These are phyloP conservation scores for Aegle marmelos DNA, from an alignment of 345 rosid species.

Conservation along the genomic window DNA sequence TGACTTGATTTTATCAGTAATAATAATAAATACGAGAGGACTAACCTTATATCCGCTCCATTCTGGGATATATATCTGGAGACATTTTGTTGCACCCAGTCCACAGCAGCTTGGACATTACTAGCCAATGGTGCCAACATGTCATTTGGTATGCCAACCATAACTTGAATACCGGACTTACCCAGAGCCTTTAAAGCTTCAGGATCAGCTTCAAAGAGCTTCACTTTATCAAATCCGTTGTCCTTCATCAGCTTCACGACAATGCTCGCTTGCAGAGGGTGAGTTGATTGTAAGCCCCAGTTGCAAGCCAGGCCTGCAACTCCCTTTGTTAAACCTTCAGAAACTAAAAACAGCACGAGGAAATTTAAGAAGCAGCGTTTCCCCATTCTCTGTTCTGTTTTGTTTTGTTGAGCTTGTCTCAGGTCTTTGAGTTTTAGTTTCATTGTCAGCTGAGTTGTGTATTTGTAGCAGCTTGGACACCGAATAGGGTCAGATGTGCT, in stretches of 20 bases:
- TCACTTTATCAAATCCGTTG: slow-evolving; percentile 82
- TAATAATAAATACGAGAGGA: neutral
- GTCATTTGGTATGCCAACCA: slow-evolving; percentile 94
- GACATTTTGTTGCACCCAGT: slow-evolving; percentile 75
- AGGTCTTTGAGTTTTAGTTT: neutral
- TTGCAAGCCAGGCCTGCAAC: slow-evolving; percentile 65
- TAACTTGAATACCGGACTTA: slow-evolving; percentile 79
- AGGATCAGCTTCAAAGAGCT: slow-evolving; percentile 88
- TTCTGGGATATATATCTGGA: slow-evolving; percentile 55
- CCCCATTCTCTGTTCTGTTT: slow-evolving; percentile 26
- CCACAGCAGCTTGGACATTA: slow-evolving; percentile 49
- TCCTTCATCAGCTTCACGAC: slow-evolving; percentile 68
- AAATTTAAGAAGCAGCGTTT: slow-evolving; percentile 12
- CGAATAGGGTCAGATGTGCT: slow-evolving; percentile 24
- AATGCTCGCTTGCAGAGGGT: slow-evolving; percentile 60
- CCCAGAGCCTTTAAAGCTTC: slow-evolving; percentile 76
- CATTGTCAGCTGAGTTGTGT: neutral
- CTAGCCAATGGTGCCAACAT: slow-evolving; percentile 58
- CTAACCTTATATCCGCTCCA: slow-evolving; percentile 66
- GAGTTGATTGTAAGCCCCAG: slow-evolving; percentile 75
- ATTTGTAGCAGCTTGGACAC: neutral
- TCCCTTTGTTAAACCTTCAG: slow-evolving; percentile 16
- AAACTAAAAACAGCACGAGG: slow-evolving; percentile 19
- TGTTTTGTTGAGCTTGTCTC: neutral
- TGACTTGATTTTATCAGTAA: too few relatives aligned